Evolutionary conservation across 805 yeast genomes (phyloP).

Genomic region (Sugiyamaella boreocaroliniensis): DNA sequence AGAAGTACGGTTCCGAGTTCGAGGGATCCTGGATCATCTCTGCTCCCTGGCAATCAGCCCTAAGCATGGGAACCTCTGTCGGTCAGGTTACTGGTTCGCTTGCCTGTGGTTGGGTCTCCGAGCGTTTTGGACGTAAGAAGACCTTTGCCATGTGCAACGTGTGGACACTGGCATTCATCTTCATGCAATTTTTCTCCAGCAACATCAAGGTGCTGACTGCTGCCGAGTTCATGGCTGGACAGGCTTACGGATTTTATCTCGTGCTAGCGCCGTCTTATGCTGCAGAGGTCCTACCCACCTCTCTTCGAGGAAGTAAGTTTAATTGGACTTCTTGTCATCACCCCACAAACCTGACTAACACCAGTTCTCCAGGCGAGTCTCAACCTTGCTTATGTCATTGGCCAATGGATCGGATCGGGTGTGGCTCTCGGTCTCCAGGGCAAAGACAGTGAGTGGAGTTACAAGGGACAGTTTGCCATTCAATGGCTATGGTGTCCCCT

Average conservation of each 20-base stretch:
- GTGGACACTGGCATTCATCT: conserved; percentile 20
- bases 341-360: neutral
- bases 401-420: conserved; percentile 50
- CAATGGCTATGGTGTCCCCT: conserved; percentile 49
- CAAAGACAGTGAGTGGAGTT: conserved; percentile 33
- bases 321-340: neutral
- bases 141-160: neutral
- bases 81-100: conserved; percentile 39
- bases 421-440: conserved; percentile 35
- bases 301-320: conserved; percentile 34
- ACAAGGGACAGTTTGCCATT: conserved; percentile 47
- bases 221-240: conserved; percentile 32
- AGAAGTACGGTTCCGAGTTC: conserved; percentile 35
- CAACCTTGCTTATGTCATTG: conserved; percentile 49
- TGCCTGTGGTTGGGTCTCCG: conserved; percentile 5
- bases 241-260: conserved; percentile 48
- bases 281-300: conserved; percentile 47
- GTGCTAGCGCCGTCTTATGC: conserved; percentile 46
- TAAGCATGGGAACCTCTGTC: conserved; percentile 22
- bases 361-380: conserved; percentile 25
- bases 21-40: conserved; percentile 15
- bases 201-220: conserved; percentile 30
- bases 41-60: conserved; percentile 25
- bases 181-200: conserved; percentile 41
- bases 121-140: conserved; percentile 4